Conservation (phyloP, 2,329 filamentous ascomycete genomes). For the Fusarium foetens region DNA sequence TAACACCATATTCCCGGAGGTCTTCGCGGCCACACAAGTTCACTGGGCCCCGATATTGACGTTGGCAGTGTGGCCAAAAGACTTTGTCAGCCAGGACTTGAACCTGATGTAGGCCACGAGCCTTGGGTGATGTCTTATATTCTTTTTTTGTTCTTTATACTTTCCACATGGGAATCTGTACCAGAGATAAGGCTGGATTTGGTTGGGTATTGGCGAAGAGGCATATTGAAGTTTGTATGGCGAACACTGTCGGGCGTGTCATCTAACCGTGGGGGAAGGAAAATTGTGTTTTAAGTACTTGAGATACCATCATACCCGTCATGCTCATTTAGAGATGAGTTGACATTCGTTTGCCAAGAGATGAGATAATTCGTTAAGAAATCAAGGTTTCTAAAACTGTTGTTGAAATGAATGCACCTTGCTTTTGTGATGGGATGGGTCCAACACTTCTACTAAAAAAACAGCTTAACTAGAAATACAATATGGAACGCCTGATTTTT, state of each 20-base stretch:
- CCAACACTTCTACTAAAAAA: slow-evolving; percentile 24
- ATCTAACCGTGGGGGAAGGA: slow-evolving; percentile 15
- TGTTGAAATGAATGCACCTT: slow-evolving; percentile 8
- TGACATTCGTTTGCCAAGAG: slow-evolving; percentile 26
- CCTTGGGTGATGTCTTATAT: neutral
- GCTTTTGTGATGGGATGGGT: slow-evolving; percentile 10
- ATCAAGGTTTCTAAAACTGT: neutral
- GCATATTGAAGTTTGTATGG: slow-evolving; percentile 21
- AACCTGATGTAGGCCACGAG: neutral
- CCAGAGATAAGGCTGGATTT: neutral
- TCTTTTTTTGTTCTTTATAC: neutral
- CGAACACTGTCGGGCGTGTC: slow-evolving; percentile 17
- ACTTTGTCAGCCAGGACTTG: neutral
- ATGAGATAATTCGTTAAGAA: slow-evolving; percentile 3
- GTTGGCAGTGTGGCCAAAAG: neutral
- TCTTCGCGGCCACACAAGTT: slow-evolving; percentile 14
- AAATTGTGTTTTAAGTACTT: slow-evolving; percentile 33
- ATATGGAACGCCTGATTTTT: slow-evolving; percentile 39
- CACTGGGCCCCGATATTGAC: slow-evolving; percentile 11
- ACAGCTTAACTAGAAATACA: slow-evolving; percentile 19
- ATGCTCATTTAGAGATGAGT: slow-evolving; percentile 18
- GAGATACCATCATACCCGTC: slow-evolving; percentile 41
- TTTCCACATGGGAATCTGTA: neutral
- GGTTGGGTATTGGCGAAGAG: slow-evolving; percentile 20
- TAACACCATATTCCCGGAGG: slow-evolving; percentile 14